Evolutionary conservation across 257 asterid genomes (phyloP).

Genomic region (Rhazya stricta): DNA sequence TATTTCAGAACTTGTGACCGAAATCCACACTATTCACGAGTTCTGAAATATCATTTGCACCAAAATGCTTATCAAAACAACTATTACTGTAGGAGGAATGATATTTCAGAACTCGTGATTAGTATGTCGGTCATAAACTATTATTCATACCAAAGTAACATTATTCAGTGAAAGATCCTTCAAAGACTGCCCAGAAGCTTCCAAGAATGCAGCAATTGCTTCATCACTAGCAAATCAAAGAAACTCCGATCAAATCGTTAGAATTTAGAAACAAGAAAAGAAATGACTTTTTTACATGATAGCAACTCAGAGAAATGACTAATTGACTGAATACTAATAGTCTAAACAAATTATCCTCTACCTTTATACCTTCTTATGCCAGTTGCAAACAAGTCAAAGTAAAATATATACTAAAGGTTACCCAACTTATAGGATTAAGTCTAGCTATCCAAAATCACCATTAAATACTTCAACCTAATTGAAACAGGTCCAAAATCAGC

Average conservation of each 20-base stretch:
- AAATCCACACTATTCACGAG: no score
- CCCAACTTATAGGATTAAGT: background rate
- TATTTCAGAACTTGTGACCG: no score
- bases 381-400: background rate
- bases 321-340: background rate
- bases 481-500: no score
- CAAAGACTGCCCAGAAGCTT: slow-evolving; percentile 66
- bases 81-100: background rate
- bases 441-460: background rate
- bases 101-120: background rate
- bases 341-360: background rate
- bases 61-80: no score
- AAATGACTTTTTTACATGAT: background rate
- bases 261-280: background rate
- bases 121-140: background rate
- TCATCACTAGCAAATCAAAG: slow-evolving; percentile 51
- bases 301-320: background rate
- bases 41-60: no score
- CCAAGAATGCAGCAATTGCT: slow-evolving; percentile 73
- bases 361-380: background rate
- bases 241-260: background rate
- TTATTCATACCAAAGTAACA: slow-evolving; percentile 44
- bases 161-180: slow-evolving; percentile 60
- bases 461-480: no score
- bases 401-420: background rate